Conservation (phyloP, 1,139 yeast genomes). For the Candida freyschussii region DNA sequence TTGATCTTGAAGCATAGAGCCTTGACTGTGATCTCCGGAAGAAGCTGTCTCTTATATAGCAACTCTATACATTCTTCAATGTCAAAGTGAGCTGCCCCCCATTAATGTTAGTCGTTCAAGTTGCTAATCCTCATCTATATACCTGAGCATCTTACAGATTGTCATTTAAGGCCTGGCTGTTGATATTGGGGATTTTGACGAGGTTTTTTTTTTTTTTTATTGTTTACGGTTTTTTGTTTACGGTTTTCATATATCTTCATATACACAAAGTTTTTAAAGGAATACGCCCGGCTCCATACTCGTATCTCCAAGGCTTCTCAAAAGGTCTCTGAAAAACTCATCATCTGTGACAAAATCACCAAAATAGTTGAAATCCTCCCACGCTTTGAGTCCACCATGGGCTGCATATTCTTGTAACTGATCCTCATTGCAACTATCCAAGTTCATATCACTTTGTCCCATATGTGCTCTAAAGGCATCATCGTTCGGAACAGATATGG, state of each 20-base stretch:
- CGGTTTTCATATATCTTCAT: too few species aligned
- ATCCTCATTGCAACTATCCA: conserved; percentile 5
- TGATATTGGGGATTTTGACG: too few species aligned
- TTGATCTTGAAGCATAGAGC: conserved; percentile 66
- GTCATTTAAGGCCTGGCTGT: too few species aligned
- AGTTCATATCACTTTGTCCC: not conserved
- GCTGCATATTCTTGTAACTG: conserved; percentile 5
- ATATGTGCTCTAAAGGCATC: not conserved
- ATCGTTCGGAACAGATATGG: not conserved
- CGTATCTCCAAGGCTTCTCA: not conserved
- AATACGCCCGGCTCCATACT: too few species aligned
- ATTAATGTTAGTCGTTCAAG: too few species aligned
- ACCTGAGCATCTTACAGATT: too few species aligned
- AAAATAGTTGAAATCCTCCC: not conserved
- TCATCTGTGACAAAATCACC: conserved; percentile 1
- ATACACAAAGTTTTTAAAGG: too few species aligned
- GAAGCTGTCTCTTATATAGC: conserved; percentile 54
- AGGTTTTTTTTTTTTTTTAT: too few species aligned
- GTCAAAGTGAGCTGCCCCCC: conserved; percentile 30
- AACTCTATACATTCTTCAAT: conserved; percentile 64
- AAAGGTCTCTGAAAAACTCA: conserved; percentile 1
- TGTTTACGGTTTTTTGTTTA: too few species aligned
- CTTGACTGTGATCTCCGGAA: conserved; percentile 64
- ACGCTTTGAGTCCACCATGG: conserved; percentile 3
- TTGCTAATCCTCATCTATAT: too few species aligned